Conservation (phyloP, 2,329 filamentous ascomycete species). For the Colletotrichum shisoi region DNA sequence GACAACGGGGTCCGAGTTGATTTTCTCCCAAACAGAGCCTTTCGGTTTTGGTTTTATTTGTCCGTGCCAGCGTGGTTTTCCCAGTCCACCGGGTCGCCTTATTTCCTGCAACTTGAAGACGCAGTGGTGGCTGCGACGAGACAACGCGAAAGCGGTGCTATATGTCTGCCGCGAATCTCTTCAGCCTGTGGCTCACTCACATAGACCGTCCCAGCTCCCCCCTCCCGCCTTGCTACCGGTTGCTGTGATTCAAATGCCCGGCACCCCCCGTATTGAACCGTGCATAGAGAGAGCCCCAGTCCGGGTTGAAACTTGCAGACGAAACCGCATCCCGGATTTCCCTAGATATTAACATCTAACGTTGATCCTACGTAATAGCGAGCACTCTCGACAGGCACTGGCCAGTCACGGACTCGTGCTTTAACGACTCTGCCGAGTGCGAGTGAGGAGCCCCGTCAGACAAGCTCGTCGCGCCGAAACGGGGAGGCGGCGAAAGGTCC, state of each 20-base stretch:
- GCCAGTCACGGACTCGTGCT: background rate
- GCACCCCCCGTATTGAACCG: background rate
- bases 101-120: too few species aligned
- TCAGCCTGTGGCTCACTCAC: background rate
- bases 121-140: too few species aligned
- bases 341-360: background rate
- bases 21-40: background rate
- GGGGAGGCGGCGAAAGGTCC: background rate
- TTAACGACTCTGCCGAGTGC: background rate
- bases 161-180: background rate
- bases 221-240: background rate
- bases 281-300: background rate
- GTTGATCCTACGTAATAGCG: constrained; percentile 2
- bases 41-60: background rate
- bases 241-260: background rate
- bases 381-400: background rate
- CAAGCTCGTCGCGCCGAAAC: background rate
- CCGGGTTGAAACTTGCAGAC: too few species aligned
- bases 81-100: too few species aligned
- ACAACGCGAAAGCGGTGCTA: background rate
- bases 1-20: background rate
- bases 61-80: too few species aligned
- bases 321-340: constrained; percentile 4
- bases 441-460: background rate
- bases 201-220: background rate